Conservation (phyloP, 495 filamentous ascomycete genomes). For the Penicillium parvum region DNA sequence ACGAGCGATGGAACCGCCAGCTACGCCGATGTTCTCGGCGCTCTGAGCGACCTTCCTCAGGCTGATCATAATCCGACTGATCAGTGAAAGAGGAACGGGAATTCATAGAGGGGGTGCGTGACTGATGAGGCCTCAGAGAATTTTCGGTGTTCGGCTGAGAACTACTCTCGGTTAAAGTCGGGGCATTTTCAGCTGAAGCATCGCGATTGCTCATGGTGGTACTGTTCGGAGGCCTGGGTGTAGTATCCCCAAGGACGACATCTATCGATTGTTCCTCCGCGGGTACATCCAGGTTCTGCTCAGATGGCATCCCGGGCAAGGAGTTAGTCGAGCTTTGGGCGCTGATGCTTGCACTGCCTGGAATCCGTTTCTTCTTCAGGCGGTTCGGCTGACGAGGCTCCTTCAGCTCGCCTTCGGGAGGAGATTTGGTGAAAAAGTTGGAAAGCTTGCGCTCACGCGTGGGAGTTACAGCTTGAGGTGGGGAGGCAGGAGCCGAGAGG, state of each 20-base stretch:
- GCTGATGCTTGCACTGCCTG: constrained; percentile 69
- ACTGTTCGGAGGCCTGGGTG: constrained; percentile 27
- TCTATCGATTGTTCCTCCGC: constrained; percentile 18
- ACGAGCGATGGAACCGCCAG: constrained; percentile 66
- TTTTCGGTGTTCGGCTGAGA: constrained; percentile 34
- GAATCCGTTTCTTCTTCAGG: constrained; percentile 74
- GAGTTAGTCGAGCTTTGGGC: constrained; percentile 83
- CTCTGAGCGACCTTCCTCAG: constrained; percentile 60
- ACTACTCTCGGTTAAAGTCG: constrained; percentile 16
- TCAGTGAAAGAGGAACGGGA: constrained; percentile 73
- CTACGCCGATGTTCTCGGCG: constrained; percentile 55
- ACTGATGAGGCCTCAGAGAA: constrained; percentile 58
- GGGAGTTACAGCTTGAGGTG: constrained; percentile 53
- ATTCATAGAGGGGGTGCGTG: constrained; percentile 64
- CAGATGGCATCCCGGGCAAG: constrained; percentile 44
- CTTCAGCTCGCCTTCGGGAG: constrained; percentile 52
- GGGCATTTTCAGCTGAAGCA: constrained; percentile 18
- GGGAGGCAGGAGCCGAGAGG: constrained; percentile 34
- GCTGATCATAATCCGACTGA: constrained; percentile 68
- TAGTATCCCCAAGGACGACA: constrained; percentile 28
- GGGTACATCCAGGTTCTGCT: constrained; percentile 13
- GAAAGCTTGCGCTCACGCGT: constrained; percentile 64
- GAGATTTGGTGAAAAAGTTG: constrained; percentile 65
- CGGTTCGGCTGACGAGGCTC: constrained; percentile 70
- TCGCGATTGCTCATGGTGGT: constrained; percentile 20